These are phyloP conservation scores for Aspergillus uvarum DNA, from an alignment of 2,329 filamentous ascomycete species.

Conservation along the genomic window DNA sequence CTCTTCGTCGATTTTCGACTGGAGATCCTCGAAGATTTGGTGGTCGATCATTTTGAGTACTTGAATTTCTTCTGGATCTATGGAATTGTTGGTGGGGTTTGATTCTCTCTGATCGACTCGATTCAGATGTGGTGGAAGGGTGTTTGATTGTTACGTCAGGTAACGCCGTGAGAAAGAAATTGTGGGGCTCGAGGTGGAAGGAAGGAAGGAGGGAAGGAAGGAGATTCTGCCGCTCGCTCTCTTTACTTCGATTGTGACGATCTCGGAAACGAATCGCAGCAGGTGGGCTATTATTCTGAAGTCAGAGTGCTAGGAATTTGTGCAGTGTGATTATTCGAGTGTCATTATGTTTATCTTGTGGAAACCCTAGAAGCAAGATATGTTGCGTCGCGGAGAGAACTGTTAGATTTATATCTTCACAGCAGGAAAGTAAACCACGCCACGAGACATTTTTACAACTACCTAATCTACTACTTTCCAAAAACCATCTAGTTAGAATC, in stretches of 20 bases:
- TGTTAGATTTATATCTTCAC: too few relatives aligned
- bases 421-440: too few relatives aligned
- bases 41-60: slow-evolving; percentile 66
- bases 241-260: too few relatives aligned
- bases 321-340: too few relatives aligned
- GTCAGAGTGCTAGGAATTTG: too few relatives aligned
- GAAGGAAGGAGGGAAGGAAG: not conserved
- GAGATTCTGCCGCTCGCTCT: slow-evolving; percentile 1
- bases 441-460: too few relatives aligned
- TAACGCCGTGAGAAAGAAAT: slow-evolving; percentile 14
- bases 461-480: not conserved
- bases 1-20: slow-evolving; percentile 88
- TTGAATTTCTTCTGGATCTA: not conserved
- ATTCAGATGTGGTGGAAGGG: slow-evolving; percentile 4
- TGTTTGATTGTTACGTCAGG: slow-evolving; percentile 21
- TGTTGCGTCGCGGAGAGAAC: too few relatives aligned
- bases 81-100: slow-evolving; percentile 15
- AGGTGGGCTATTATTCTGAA: too few relatives aligned
- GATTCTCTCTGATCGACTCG: not conserved
- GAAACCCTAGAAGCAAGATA: too few relatives aligned
- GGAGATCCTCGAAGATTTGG: slow-evolving; percentile 81
- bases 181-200: slow-evolving; percentile 13
- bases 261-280: too few relatives aligned
- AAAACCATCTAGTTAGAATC: not conserved
- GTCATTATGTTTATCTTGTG: too few relatives aligned